Evolutionary conservation across 768 basidiomycete genomes (phyloP), one percentile per base, ranked within the genome.

Genomic region (Amanita rubescens): DNA sequence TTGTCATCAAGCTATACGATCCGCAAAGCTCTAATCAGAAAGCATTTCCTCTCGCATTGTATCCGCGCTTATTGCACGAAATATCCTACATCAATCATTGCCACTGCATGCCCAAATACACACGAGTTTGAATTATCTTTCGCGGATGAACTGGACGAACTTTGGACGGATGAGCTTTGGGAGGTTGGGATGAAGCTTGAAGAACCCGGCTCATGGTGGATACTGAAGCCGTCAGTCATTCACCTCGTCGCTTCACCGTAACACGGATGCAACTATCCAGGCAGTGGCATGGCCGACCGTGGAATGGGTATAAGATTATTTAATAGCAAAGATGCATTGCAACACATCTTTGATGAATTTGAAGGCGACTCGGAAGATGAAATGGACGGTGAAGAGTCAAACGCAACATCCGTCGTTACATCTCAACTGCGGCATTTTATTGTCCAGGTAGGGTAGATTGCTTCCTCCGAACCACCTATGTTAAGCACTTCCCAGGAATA

Each of bases 401-500:
- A 65, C 32, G 68, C 65, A 20, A 87, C 82, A 0, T 75, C 82
- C 6, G 80, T 97, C 3, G 75, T 82, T 51, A 87, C 84, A 11
- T 92, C 90, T 9, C 95, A 96, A 60, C 75, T 99, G 41, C 80
- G 95, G 22, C 91, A 97, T 67, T 99, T 97, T 67, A 92, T 99
- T 15, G 82, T 97, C 34, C 96, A 98, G 82, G 95, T 92, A 57
- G 57, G 57, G 47, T 41, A 14, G 12, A 24, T 15, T 54, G 22
- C 55, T 32, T 39, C 37, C 10, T 9, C 24, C 17, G 24, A 32
- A 19, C 17, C 49, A 25, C 14, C 30, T 49, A 41, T 51, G 49
- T 51, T n/a, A 47, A 15, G 46, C 19, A 41, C 34, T 15, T 45
- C 7, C 35, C 59, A 99, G 94, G 91, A 96, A 72, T 98, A 99